Conservation (phyloP, 164 flowering plant genomes). For the Vitis labrusca region DNA sequence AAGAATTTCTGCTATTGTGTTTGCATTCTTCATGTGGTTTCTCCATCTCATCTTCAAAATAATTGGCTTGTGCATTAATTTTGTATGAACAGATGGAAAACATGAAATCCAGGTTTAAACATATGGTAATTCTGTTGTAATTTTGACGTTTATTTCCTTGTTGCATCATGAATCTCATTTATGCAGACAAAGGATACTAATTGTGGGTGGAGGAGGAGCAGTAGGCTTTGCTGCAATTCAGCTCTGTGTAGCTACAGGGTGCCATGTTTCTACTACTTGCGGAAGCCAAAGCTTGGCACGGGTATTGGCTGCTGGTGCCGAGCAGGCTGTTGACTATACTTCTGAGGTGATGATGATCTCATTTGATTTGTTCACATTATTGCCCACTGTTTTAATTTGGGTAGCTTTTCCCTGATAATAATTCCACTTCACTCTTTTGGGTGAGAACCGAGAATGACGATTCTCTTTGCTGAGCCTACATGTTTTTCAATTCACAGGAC, state of each 20-base stretch:
- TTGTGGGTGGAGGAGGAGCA: conserved; percentile 97
- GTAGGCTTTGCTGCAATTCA: conserved; percentile 95
- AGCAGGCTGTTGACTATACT: conserved; percentile 86
- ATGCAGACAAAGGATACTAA: conserved; percentile 76
- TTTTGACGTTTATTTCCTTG: neutral
- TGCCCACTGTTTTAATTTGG: no score
- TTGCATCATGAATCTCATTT: conserved; percentile 1
- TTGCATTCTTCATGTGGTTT: neutral
- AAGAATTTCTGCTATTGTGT: neutral
- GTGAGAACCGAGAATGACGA: neutral
- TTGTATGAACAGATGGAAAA: no score
- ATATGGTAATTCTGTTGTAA: no score
- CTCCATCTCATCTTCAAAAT: neutral
- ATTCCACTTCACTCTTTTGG: neutral
- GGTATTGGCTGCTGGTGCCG: conserved; percentile 77
- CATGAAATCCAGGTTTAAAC: neutral
- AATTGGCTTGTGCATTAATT: neutral
- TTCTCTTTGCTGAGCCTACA: conserved; percentile 2
- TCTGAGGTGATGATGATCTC: conserved; percentile 54
- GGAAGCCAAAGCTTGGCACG: conserved; percentile 69
- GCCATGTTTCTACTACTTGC: conserved; percentile 83
- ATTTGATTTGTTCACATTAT: no score
- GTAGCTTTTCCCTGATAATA: no score
- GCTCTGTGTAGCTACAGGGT: conserved; percentile 79
- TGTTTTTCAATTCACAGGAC: conserved; percentile 47